Percentiles rank a stretch among this genome's conserved stretches.
These are phyloP conservation scores for Venturiaceae sp. DNA, from an alignment of 2,329 filamentous ascomycete species.

Conservation along the genomic window DNA sequence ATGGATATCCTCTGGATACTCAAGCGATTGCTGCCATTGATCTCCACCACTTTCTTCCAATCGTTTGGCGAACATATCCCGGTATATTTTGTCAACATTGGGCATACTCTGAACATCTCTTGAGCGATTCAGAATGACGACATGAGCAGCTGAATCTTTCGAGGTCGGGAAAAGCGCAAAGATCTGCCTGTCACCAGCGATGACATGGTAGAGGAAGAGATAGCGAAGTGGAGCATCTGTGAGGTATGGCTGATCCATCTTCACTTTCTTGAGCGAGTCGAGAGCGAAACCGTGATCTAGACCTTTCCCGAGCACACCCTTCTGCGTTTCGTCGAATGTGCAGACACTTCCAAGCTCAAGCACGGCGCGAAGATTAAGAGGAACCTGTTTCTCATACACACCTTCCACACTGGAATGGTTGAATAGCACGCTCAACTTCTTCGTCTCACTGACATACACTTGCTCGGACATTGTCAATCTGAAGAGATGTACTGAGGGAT, in stretches of 20 bases:
- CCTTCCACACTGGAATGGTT: conserved; percentile 93
- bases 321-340: conserved; percentile 84
- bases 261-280: conserved; percentile 57
- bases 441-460: conserved; percentile 72
- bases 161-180: conserved; percentile 88
- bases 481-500: conserved; percentile 88
- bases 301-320: conserved; percentile 84
- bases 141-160: conserved; percentile 54
- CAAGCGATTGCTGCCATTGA: conserved; percentile 70
- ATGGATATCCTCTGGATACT: conserved; percentile 75
- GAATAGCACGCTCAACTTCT: conserved; percentile 74
- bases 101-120: conserved; percentile 79
- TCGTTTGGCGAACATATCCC: conserved; percentile 60
- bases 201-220: conserved; percentile 87
- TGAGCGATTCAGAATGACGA: conserved; percentile 78
- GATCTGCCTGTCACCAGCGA: conserved; percentile 80
- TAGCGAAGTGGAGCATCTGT: conserved; percentile 67
- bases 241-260: conserved; percentile 65
- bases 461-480: conserved; percentile 86
- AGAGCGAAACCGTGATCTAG: conserved; percentile 92
- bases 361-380: conserved; percentile 76
- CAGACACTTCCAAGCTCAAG: conserved; percentile 85
- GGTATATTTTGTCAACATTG: conserved; percentile 82
- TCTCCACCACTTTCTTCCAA: conserved; percentile 32
- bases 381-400: conserved; percentile 90